These are phyloP conservation scores for Sophora flavescens DNA, from an alignment of 306 rosid genomes.

Conservation along the genomic window DNA sequence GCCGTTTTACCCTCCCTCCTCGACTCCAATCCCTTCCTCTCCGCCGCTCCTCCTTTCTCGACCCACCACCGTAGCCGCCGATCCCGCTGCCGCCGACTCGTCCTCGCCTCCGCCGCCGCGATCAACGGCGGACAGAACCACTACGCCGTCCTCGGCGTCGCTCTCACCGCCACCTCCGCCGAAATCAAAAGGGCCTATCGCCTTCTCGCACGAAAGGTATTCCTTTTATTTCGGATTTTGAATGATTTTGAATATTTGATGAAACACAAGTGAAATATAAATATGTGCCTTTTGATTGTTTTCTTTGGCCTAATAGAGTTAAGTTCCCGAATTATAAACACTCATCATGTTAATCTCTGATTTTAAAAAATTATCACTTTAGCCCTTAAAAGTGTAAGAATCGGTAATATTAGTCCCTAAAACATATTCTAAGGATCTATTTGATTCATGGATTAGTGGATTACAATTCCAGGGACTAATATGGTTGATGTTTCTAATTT, in stretches of 20 bases:
- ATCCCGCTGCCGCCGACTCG: slow-evolving; percentile 37
- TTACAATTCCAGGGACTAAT: too few relatives aligned
- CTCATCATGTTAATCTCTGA: too few relatives aligned
- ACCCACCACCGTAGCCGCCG: slow-evolving; percentile 36
- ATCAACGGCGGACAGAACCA: slow-evolving; percentile 60
- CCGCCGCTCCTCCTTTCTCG: slow-evolving; percentile 42
- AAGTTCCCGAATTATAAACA: too few relatives aligned
- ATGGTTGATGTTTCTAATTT: too few relatives aligned
- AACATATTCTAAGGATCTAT: too few relatives aligned
- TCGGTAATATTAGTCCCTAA: too few relatives aligned
- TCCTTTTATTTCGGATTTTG: background rate
- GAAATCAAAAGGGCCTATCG: slow-evolving; percentile 92
- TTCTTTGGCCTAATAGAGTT: background rate
- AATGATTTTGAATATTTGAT: background rate
- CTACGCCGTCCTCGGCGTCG: slow-evolving; percentile 74
- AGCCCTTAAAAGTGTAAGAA: too few relatives aligned
- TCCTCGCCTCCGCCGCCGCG: slow-evolving; percentile 50
- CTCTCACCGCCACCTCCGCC: slow-evolving; percentile 59
- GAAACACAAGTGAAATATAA: background rate
- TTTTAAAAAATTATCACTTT: too few relatives aligned
- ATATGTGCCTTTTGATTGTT: background rate
- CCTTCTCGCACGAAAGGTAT: slow-evolving; percentile 88
- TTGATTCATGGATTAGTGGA: too few relatives aligned
- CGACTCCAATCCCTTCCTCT: slow-evolving; percentile 43
- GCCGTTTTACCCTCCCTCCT: slow-evolving; percentile 36